phyloP scores from a whole-genome alignment of 257 asterid genomes.

The Voacanga thouarsii region DNA sequence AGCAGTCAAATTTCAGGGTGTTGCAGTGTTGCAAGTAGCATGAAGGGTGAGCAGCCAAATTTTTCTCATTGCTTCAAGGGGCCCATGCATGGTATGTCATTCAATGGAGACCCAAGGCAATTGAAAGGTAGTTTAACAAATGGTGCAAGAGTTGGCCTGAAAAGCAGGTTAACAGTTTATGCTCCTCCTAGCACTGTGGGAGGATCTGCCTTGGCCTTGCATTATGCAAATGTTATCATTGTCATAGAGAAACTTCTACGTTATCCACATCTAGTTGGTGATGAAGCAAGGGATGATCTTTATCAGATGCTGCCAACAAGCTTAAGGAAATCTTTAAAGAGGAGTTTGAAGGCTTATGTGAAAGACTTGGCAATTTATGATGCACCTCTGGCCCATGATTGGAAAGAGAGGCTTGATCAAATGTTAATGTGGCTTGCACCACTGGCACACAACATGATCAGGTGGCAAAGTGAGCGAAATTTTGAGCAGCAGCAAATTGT shows the following conservation, averaged over 20 bases:
- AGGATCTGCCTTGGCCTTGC: slow-evolving; percentile 84
- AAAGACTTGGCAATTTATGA: slow-evolving; percentile 71
- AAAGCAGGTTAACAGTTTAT: slow-evolving; percentile 35
- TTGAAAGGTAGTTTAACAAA: slow-evolving; percentile 18
- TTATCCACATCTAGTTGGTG: slow-evolving; percentile 89
- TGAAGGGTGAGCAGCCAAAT: slow-evolving; percentile 35
- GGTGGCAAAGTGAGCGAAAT: slow-evolving; percentile 92
- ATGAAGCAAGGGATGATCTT: slow-evolving; percentile 86
- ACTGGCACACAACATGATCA: slow-evolving; percentile 82
- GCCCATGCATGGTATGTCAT: slow-evolving; percentile 25
- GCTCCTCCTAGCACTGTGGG: slow-evolving; percentile 74
- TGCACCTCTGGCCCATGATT: slow-evolving; percentile 80
- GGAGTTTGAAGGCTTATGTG: slow-evolving; percentile 48
- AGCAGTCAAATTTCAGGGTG: slow-evolving; percentile 56
- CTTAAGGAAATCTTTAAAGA: slow-evolving; percentile 62
- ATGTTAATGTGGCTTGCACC: slow-evolving; percentile 75
- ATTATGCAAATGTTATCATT: slow-evolving; percentile 79
- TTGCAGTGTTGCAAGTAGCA: slow-evolving; percentile 40
- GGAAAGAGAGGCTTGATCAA: slow-evolving; percentile 65
- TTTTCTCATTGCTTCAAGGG: slow-evolving; percentile 25
- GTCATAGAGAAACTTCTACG: slow-evolving; percentile 70
- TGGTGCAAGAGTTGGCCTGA: slow-evolving; percentile 36
- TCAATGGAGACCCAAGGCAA: slow-evolving; percentile 27
- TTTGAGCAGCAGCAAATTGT: slow-evolving; percentile 87
- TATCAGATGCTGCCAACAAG: slow-evolving; percentile 92